These are phyloP conservation scores for Mycena amicta DNA, from an alignment of 768 basidiomycete genomes.

Conservation along the genomic window DNA sequence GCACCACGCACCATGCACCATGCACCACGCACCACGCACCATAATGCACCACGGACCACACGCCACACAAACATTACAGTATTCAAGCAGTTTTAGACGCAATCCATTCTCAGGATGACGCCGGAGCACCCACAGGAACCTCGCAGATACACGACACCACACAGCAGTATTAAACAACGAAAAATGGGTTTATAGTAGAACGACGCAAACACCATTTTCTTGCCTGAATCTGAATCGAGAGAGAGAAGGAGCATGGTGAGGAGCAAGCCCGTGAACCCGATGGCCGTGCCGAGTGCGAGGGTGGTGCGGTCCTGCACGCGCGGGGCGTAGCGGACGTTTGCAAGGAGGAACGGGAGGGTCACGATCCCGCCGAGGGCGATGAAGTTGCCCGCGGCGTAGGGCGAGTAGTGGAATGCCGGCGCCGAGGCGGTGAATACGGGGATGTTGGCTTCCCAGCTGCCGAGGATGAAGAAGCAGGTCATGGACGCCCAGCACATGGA, in stretches of 20 bases:
- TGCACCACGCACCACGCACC: too few species aligned
- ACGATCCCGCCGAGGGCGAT: slow-evolving; percentile 67
- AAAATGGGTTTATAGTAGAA: too few species aligned
- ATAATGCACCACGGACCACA: too few species aligned
- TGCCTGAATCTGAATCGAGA: too few species aligned
- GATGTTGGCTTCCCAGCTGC: slow-evolving; percentile 70
- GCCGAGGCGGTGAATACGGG: slow-evolving; percentile 58
- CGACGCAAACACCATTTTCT: too few species aligned
- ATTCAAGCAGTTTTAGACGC: too few species aligned
- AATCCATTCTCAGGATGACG: too few species aligned
- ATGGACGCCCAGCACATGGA: slow-evolving; percentile 76
- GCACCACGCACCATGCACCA: too few species aligned
- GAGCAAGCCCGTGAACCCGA: slow-evolving; percentile 46
- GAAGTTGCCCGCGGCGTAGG: slow-evolving; percentile 68
- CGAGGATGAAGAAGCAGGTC: slow-evolving; percentile 71
- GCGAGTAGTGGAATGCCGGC: slow-evolving; percentile 56
- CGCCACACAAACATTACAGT: too few species aligned
- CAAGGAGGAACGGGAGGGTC: slow-evolving; percentile 67
- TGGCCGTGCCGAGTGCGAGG: slow-evolving; percentile 46
- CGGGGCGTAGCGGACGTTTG: slow-evolving; percentile 58
- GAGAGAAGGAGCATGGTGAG: slow-evolving; percentile 36
- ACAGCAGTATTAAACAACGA: too few species aligned
- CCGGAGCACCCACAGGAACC: too few species aligned
- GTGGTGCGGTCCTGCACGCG: slow-evolving; percentile 61
- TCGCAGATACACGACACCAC: too few species aligned